A percentile compares a stretch with the other conserved stretches of the same genome.
These are phyloP conservation scores for Saturnispora ahearnii DNA, from an alignment of 805 yeast species.

Conservation along the genomic window DNA sequence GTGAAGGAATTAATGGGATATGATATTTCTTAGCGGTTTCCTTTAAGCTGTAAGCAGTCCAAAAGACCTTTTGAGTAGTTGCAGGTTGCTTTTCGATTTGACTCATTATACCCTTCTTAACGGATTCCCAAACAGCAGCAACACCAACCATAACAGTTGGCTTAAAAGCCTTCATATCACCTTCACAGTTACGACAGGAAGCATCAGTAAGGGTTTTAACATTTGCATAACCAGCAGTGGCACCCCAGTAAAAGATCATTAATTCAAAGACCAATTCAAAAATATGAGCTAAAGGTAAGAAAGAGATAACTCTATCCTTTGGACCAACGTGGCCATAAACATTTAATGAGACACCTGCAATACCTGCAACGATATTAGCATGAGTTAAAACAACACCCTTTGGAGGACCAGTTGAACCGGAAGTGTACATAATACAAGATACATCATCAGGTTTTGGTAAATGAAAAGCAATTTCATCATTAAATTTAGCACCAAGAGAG, in stretches of 20 bases:
- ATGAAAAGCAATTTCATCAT: conserved; percentile 29
- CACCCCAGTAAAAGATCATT: conserved; percentile 80
- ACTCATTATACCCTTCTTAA: conserved; percentile 81
- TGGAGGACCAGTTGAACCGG: conserved; percentile 81
- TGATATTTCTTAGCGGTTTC: conserved; percentile 49
- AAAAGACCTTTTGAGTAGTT: conserved; percentile 68
- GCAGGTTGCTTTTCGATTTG: conserved; percentile 63
- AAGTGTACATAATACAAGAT: conserved; percentile 78
- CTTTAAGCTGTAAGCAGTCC: conserved; percentile 81
- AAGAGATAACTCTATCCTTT: conserved; percentile 71
- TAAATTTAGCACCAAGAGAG: conserved; percentile 49
- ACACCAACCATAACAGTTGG: conserved; percentile 98
- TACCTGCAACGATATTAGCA: conserved; percentile 67
- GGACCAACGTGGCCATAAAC: conserved; percentile 46
- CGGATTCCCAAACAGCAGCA: conserved; percentile 96
- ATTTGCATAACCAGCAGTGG: conserved; percentile 77
- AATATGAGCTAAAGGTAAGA: conserved; percentile 93
- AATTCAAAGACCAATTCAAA: conserved; percentile 88
- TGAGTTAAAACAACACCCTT: conserved; percentile 73
- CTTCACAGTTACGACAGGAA: conserved; percentile 74
- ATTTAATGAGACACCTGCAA: conserved; percentile 69
- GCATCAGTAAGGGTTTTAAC: conserved; percentile 84
- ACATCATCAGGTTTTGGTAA: conserved; percentile 51
- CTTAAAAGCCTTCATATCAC: conserved; percentile 78
- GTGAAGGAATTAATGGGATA: conserved; percentile 67